Percentiles rank a stretch among this genome's conserved stretches.
Conservation (phyloP, 73 alveolate species). For the Blepharisma stoltei region DNA sequence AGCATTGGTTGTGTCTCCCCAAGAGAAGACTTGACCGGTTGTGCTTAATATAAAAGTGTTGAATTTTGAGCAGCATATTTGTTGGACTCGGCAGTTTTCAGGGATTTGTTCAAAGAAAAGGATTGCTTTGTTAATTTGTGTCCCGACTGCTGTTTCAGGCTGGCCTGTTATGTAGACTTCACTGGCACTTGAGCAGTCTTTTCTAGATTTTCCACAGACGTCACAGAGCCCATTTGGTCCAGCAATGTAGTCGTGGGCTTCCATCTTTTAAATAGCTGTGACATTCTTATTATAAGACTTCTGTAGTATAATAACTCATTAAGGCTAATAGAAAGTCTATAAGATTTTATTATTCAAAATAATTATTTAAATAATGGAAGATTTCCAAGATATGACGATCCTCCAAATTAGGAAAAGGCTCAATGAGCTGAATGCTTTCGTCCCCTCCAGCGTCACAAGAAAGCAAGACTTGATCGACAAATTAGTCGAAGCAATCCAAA, state of each 20-base stretch:
- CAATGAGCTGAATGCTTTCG: no score
- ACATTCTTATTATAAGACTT: no score
- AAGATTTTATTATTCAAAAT: no score
- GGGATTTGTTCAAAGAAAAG: constrained; percentile 26
- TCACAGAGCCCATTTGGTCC: constrained; percentile 27
- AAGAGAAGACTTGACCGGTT: constrained; percentile 22
- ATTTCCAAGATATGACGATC: no score
- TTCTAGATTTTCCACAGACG: constrained; percentile 6
- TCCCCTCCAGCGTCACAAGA: no score
- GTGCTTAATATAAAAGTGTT: constrained; percentile 22
- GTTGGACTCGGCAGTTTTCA: constrained; percentile 20
- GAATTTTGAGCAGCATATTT: constrained; percentile 1
- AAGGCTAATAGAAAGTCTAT: no score
- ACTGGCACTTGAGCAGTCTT: background rate
- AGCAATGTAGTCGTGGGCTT: constrained; percentile 9
- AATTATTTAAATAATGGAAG: no score
- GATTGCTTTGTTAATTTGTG: constrained; percentile 13
- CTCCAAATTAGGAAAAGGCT: no score
- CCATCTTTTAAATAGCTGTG: background rate
- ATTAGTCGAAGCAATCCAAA: no score
- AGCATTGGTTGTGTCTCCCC: constrained; percentile 26
- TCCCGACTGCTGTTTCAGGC: constrained; percentile 7
- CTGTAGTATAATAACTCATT: no score
- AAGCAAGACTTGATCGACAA: no score
- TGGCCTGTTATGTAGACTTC: constrained; percentile 17